These are phyloP conservation scores for Quillaja saponaria DNA, from an alignment of 306 rosid genomes.

Conservation along the genomic window DNA sequence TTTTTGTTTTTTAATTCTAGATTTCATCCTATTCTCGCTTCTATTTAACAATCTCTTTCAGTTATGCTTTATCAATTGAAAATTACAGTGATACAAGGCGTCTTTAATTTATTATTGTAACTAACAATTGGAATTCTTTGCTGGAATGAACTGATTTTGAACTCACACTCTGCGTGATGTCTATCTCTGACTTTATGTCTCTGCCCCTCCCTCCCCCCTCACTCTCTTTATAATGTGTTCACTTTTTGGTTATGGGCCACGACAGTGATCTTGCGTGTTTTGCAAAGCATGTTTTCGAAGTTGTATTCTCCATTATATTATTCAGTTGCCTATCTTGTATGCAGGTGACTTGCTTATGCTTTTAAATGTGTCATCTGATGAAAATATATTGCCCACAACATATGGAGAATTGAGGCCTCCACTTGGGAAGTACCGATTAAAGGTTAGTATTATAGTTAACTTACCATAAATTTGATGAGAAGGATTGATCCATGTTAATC, in stretches of 20 bases:
- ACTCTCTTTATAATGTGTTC: too few species aligned
- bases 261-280: neutral
- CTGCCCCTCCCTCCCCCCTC: too few species aligned
- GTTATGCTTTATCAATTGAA: too few species aligned
- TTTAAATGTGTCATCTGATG: slow-evolving; percentile 75
- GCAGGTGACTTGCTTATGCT: slow-evolving; percentile 86
- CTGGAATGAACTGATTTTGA: neutral
- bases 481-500: neutral
- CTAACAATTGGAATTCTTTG: too few species aligned
- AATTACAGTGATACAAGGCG: too few species aligned
- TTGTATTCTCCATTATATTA: neutral
- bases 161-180: neutral
- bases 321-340: slow-evolving; percentile 21
- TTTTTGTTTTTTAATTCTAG: too few species aligned
- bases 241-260: neutral
- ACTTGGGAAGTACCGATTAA: slow-evolving; percentile 92
- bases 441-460: slow-evolving; percentile 59
- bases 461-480: slow-evolving; percentile 8
- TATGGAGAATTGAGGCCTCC: slow-evolving; percentile 98
- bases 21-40: too few species aligned
- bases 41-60: too few species aligned
- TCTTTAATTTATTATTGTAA: too few species aligned
- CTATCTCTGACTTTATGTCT: neutral
- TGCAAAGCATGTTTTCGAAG: neutral
- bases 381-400: slow-evolving; percentile 77